Conservation (phyloP, 805 yeast genomes). For the Candida taoyuanica region DNA sequence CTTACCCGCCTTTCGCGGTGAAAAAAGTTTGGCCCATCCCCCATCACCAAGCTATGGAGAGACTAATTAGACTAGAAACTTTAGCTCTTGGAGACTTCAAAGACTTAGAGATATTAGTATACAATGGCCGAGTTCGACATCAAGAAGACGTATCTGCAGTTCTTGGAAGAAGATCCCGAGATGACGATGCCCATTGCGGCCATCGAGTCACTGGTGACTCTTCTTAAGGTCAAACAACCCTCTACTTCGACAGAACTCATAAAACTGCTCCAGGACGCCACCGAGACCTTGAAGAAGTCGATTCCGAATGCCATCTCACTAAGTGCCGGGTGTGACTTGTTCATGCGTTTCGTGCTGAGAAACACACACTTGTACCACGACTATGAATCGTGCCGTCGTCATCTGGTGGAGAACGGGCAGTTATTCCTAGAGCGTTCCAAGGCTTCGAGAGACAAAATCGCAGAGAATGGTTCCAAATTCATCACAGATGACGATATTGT, state of each 20-base stretch:
- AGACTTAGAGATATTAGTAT: too few relatives aligned
- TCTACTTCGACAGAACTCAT: conserved; percentile 91
- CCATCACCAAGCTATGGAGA: too few relatives aligned
- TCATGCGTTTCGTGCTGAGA: conserved; percentile 87
- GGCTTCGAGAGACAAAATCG: conserved; percentile 81
- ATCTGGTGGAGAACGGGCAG: conserved; percentile 90
- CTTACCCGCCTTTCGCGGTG: background rate
- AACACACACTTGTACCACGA: conserved; percentile 84
- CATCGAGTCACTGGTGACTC: conserved; percentile 85
- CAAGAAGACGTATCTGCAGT: conserved; percentile 71
- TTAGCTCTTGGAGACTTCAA: too few relatives aligned
- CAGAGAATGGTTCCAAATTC: conserved; percentile 81
- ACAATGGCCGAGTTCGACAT: conserved; percentile 60
- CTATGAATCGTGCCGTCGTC: conserved; percentile 90
- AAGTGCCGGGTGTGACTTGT: conserved; percentile 96
- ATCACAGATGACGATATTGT: conserved; percentile 90
- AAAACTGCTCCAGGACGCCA: conserved; percentile 72
- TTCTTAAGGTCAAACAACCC: conserved; percentile 79
- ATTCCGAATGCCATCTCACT: conserved; percentile 90
- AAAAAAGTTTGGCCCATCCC: background rate
- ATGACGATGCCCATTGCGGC: conserved; percentile 99
- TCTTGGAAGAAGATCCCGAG: conserved; percentile 85
- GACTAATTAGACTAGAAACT: too few relatives aligned
- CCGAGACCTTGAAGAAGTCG: conserved; percentile 64
- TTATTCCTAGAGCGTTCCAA: conserved; percentile 88